Base-by-base conservation (phyloP, 331 rosid genomes). In the Spiraea crenata region DNA sequence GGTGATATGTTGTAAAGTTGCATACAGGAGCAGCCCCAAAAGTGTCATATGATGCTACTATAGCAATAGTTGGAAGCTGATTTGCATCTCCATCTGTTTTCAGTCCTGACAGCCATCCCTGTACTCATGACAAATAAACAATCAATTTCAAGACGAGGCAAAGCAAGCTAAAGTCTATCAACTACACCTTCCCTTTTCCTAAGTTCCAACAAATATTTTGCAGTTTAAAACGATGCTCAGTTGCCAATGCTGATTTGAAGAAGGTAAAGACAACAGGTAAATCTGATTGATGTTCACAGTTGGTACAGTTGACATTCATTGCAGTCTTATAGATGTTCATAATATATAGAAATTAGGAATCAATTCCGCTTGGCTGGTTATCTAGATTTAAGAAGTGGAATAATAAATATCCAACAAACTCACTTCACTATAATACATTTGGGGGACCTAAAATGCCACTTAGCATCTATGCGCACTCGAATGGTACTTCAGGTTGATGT, bases 91-190 rank as follows among this genome's bases (percentile, higher is more conserved):
- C 96, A 70, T 88, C 98, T 41, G 85, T 72, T 86, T 90, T 95
- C 79, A 85, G 71, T 79, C 99, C 99, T 19, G 96, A 86, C 88
- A 95, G 81, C 99, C 99, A 95, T 78, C 99, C 99, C 98, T 95
- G 83, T 75, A 70, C 69, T 74, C 86, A 88, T 77, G 57, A 37
- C 62, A 51, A 60, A 54, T 12, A 49, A 63, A 14, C 10, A 37
- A 51, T 38, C 46, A 60, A 37, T 44, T 63, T 12, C 50, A 10
- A 47, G 19, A 65, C 50, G 20, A 19, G 69, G 42, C 12, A 13
- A 17, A 63, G 55, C 25, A 63, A 35, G 34, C 76, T 54, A 63
- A 47, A 25, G 61, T 42, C 56, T 34, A 19, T 59, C 61, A 25
- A 14, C 57, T 51, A 61, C 50, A 17, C 3, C 19, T 67, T 67